Evolutionary conservation across 306 rosid species (phyloP).

Genomic region (Lathyrus aphaca): DNA sequence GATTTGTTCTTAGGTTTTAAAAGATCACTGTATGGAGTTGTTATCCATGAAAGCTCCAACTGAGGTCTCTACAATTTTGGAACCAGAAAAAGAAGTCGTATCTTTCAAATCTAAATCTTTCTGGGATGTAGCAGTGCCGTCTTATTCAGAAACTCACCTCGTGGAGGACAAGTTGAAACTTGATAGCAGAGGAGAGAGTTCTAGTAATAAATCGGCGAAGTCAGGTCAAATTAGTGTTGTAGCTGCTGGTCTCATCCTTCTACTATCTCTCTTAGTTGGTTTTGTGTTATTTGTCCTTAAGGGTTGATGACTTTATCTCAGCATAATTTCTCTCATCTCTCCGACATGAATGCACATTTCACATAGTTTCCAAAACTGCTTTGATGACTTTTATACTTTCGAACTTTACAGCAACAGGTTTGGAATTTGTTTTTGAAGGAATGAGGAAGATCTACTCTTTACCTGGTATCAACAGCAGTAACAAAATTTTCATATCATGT

Average conservation of each 20-base stretch:
- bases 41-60: slow-evolving; percentile 53
- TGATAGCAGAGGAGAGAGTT: slow-evolving; percentile 36
- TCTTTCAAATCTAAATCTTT: slow-evolving; percentile 56
- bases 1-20: slow-evolving; percentile 46
- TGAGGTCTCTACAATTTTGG: slow-evolving; percentile 60
- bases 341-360: background rate
- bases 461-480: background rate
- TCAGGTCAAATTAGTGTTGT: slow-evolving; percentile 46
- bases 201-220: slow-evolving; percentile 34
- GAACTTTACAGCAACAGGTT: slow-evolving; percentile 4
- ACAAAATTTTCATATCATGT: background rate
- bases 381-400: background rate
- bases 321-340: background rate
- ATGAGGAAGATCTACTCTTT: background rate
- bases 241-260: slow-evolving; percentile 56
- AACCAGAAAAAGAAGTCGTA: slow-evolving; percentile 66
- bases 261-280: slow-evolving; percentile 62
- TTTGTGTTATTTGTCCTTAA: slow-evolving; percentile 45
- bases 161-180: slow-evolving; percentile 41
- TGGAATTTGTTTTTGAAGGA: background rate
- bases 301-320: slow-evolving; percentile 37
- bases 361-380: slow-evolving; percentile 3
- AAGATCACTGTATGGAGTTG: slow-evolving; percentile 51
- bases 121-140: slow-evolving; percentile 69
- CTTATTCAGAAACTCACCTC: slow-evolving; percentile 38